Conservation (phyloP, 1,139 yeast genomes). For the Entelexis paramagnoliae region DNA sequence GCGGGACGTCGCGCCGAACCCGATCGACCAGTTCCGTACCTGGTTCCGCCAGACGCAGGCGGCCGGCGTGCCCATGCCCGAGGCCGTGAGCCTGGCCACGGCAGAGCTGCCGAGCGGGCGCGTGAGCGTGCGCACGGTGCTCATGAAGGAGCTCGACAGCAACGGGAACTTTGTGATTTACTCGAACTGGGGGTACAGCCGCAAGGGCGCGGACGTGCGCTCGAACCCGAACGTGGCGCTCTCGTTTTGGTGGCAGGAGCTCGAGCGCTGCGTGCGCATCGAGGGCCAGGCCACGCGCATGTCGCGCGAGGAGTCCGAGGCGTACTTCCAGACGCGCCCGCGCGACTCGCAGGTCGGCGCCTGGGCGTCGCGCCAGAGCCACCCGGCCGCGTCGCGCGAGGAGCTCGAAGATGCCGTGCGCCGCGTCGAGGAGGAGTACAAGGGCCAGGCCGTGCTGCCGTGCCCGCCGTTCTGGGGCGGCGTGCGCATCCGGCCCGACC, state of each 20-base stretch:
- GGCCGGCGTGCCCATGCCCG: constrained; percentile 54
- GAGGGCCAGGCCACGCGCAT: constrained; percentile 79
- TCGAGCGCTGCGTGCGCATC: constrained; percentile 85
- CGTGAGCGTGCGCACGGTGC: constrained; percentile 70
- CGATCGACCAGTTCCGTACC: constrained; percentile 62
- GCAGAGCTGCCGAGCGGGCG: constrained; percentile 82
- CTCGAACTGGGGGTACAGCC: constrained; percentile 83
- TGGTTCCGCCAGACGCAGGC: constrained; percentile 81
- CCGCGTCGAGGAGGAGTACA: constrained; percentile 47
- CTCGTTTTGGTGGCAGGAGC: constrained; percentile 85
- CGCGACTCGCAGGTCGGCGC: constrained; percentile 92
- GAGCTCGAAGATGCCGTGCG: constrained; percentile 47
- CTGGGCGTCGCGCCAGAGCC: constrained; percentile 89
- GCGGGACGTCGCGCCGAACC: constrained; percentile 45
- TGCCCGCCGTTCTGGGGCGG: constrained; percentile 98
- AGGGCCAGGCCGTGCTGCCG: constrained; percentile 56
- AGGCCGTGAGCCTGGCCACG: constrained; percentile 70
- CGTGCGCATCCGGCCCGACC: constrained; percentile 71
- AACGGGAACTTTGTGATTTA: constrained; percentile 72
- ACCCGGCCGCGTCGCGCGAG: constrained; percentile 45
- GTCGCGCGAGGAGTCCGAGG: constrained; percentile 58
- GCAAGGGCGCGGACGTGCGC: constrained; percentile 60
- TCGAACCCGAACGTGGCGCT: constrained; percentile 72
- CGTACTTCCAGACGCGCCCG: constrained; percentile 79
- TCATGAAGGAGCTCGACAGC: constrained; percentile 78